phyloP scores from a whole-genome alignment of 2,329 filamentous ascomycete genomes.

The Coleophoma cylindrospora region DNA sequence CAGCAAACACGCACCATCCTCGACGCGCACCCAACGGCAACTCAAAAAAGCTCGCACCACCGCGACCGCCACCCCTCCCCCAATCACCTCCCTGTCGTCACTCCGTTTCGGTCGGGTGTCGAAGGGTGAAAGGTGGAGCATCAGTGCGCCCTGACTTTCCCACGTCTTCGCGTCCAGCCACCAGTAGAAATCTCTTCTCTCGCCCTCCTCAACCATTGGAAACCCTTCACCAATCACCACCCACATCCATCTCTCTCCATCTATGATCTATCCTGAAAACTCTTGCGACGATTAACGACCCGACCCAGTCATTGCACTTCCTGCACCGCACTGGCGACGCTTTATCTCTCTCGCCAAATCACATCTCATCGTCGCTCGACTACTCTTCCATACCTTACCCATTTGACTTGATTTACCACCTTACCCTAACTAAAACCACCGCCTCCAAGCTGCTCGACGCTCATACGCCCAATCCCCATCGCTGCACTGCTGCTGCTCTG shows the following conservation, averaged over 20 bases:
- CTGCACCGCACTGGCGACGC: slow-evolving; percentile 7
- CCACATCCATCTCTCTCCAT: slow-evolving; percentile 5
- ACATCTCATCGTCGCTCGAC: too few species aligned
- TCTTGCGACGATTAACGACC: not conserved
- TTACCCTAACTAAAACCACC: not conserved
- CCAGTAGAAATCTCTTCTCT: not conserved
- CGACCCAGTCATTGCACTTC: slow-evolving; percentile 13
- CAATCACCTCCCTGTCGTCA: not conserved
- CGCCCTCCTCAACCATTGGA: not conserved
- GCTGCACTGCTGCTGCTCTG: not conserved
- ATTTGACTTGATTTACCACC: not conserved
- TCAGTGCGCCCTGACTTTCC: not conserved
- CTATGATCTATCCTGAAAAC: slow-evolving; percentile 15
- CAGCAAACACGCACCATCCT: not conserved
- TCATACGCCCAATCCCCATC: not conserved
- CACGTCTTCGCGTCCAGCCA: slow-evolving; percentile 1
- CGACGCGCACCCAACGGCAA: not conserved
- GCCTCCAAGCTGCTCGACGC: not conserved
- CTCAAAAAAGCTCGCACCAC: not conserved
- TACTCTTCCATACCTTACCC: too few species aligned
- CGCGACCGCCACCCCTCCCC: not conserved
- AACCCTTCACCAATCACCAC: slow-evolving; percentile 9
- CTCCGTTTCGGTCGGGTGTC: not conserved
- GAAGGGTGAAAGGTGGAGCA: not conserved
- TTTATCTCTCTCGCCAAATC: slow-evolving; percentile 1